Base-by-base conservation (phyloP, 1,284 basidiomycete genomes). In the Ustilago xerochloae region DNA sequence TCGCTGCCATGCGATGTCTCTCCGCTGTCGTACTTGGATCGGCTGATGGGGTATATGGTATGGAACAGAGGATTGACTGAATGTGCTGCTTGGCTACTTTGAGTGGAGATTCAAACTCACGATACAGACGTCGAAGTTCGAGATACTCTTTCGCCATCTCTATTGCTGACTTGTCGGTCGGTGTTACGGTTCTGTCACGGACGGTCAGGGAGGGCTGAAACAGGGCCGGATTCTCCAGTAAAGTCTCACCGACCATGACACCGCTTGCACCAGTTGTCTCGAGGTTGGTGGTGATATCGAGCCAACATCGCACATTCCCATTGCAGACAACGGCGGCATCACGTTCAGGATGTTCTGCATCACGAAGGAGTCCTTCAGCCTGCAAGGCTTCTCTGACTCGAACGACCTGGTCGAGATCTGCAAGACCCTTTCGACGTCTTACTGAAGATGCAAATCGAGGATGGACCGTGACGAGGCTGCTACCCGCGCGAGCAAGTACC, bases 181-280 rank as follows among this genome's bases (percentile, higher is more conserved):
- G 18, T 16, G 3, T n/a, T 15, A 30, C 45, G 4, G 32, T 38
- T 4, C 53, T 46, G 35, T 56, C 48, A 0, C 41, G 8, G 3
- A 24, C 20, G 16, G 33, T 5, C 0, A 63, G 20, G n/a, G 61
- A 64, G 9, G 52, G 49, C n/a, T 46, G 57, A 32, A 73, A 73
- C 6, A 73, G 54, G 0, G 64, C 64, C 4, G 91, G 90, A 83
- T 91, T 90, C 26, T 87, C 88, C 7, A 92, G 84, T 33, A 92
- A 83, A 18, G 88, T 87, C 81, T 92, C 91, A 8, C 90, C 91
- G 3, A 92, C 90, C 91, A 92, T 92, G 63, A 90, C 82, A 8
- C 91, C 91, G 75, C 91, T 89, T 41, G 90, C 90, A n/a, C 87
- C 86, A 2, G 91, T 91, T 45, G 85, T 84, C 8, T 81, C 77